These are phyloP conservation scores for Nakataea oryzae DNA, from an alignment of 2,329 filamentous ascomycete species.

Conservation along the genomic window DNA sequence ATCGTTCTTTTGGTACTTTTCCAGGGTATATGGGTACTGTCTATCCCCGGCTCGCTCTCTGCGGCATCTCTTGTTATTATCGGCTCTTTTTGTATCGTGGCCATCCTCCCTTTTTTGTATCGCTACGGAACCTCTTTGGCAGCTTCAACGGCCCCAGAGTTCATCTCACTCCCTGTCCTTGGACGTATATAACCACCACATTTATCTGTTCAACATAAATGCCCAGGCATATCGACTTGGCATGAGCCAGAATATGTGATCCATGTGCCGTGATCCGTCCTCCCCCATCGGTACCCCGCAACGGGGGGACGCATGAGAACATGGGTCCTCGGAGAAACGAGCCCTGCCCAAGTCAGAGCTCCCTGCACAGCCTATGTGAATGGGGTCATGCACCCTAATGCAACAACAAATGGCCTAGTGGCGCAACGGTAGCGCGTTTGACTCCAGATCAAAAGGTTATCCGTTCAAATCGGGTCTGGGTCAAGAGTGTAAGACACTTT, in stretches of 20 bases:
- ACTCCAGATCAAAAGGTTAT: slow-evolving; percentile 3
- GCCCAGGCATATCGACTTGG: too few species aligned
- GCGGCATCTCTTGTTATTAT: background rate
- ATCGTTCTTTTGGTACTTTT: background rate
- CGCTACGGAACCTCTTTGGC: background rate
- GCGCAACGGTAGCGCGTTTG: slow-evolving; percentile 3
- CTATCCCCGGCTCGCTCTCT: background rate
- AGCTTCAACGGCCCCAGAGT: background rate
- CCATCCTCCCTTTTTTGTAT: background rate
- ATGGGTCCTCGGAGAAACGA: background rate
- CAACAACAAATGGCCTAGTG: background rate
- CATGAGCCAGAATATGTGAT: too few species aligned
- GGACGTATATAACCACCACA: background rate
- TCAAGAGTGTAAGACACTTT: background rate
- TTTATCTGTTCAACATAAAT: background rate
- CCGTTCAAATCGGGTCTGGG: slow-evolving; percentile 3
- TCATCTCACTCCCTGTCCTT: background rate
- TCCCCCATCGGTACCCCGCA: too few species aligned
- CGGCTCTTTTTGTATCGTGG: background rate
- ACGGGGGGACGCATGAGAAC: too few species aligned
- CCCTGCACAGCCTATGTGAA: background rate
- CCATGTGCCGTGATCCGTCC: too few species aligned
- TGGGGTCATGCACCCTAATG: background rate
- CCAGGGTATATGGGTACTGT: too few species aligned
- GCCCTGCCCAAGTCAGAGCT: background rate